A percentile compares a stretch with the other conserved stretches of the same genome.
These are phyloP conservation scores for Geum urbanum DNA, from an alignment of 306 rosid species.

Conservation along the genomic window DNA sequence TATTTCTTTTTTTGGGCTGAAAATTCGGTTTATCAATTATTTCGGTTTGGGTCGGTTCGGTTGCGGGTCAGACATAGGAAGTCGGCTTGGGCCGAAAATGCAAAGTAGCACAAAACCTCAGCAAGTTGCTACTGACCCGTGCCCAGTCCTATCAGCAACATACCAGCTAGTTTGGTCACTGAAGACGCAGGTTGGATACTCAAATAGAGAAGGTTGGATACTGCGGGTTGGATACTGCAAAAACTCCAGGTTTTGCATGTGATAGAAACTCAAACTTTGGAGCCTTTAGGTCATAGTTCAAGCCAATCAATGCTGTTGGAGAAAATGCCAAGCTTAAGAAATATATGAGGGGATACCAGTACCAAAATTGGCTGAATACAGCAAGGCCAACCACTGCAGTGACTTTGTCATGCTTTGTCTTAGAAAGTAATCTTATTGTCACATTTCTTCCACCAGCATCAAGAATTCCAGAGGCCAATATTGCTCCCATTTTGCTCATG, in stretches of 20 bases:
- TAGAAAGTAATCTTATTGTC: conserved; percentile 80
- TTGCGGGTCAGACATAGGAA: too few species aligned
- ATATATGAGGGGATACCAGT: conserved; percentile 98
- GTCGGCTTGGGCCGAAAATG: too few species aligned
- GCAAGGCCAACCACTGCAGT: conserved; percentile 99
- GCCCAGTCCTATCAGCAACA: too few species aligned
- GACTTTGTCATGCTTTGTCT: conserved; percentile 89
- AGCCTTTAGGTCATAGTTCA: conserved; percentile 83
- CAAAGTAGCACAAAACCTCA: too few species aligned
- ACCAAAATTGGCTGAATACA: conserved; percentile 99
- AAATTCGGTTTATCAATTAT: too few species aligned
- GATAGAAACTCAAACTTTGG: conserved; percentile 90
- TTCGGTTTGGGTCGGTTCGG: too few species aligned
- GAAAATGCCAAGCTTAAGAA: conserved; percentile 86
- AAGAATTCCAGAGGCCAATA: conserved; percentile 96
- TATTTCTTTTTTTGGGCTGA: too few species aligned
- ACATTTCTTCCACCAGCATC: conserved; percentile 99
- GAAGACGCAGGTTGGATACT: too few species aligned
- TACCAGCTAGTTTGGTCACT: too few species aligned
- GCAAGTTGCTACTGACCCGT: too few species aligned
- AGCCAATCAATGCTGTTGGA: conserved; percentile 88
- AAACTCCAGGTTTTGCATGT: conserved; percentile 88
- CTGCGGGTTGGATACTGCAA: too few species aligned
- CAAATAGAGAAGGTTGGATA: conserved; percentile 86
- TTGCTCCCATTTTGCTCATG: conserved; percentile 99